Evolutionary conservation across 2,329 filamentous ascomycete genomes (phyloP).

Genomic region (Sporothrix mexicana): DNA sequence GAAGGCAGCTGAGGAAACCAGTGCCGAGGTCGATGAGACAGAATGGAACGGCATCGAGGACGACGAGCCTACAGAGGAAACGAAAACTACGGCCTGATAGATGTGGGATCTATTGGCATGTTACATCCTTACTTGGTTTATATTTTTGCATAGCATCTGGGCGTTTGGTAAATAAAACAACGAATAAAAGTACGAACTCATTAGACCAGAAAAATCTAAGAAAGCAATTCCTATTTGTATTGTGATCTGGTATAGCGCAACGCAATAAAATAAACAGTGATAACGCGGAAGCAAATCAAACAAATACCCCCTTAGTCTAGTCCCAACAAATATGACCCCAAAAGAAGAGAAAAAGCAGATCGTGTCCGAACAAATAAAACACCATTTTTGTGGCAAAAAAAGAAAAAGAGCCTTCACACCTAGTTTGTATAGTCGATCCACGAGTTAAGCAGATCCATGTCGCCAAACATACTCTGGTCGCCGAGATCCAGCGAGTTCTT

Average conservation of each 20-base stretch:
- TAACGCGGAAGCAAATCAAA: not conserved
- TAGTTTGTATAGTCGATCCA: constrained; percentile 37
- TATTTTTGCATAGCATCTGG: constrained; percentile 25
- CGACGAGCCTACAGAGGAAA: not conserved
- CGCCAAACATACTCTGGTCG: constrained; percentile 40
- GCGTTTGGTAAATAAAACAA: constrained; percentile 13
- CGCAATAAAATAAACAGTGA: not conserved
- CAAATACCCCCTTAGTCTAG: too few relatives aligned
- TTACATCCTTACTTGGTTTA: not conserved
- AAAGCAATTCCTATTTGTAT: not conserved
- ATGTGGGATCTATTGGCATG: not conserved
- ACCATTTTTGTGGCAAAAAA: not conserved
- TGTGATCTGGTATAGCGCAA: not conserved
- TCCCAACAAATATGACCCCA: not conserved
- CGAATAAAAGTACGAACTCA: not conserved
- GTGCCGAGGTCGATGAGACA: not conserved
- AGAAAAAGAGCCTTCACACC: not conserved
- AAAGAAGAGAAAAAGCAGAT: not conserved
- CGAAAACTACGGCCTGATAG: not conserved
- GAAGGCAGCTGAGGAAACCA: not conserved
- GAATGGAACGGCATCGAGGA: constrained; percentile 26
- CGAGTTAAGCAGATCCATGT: constrained; percentile 38
- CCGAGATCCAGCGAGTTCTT: constrained; percentile 32
- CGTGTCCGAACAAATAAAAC: not conserved
- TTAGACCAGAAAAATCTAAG: too few relatives aligned